Evolutionary conservation across 805 yeast species (phyloP).

Genomic region (Candida glaebosa): DNA sequence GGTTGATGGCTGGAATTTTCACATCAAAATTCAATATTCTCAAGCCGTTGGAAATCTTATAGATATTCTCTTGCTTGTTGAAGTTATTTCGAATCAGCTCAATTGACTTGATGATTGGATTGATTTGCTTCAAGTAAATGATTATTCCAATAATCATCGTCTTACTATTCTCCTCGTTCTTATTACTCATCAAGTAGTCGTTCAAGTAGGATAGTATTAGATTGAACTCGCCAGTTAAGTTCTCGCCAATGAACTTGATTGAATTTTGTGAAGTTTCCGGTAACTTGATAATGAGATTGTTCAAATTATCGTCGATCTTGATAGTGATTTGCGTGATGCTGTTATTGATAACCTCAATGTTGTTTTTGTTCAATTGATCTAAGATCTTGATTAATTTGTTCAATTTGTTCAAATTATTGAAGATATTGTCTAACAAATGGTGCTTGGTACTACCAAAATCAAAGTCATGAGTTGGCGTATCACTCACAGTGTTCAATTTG

Average conservation of each 20-base stretch:
- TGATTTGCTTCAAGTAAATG: slow-evolving; percentile 29
- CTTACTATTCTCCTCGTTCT: slow-evolving; percentile 4
- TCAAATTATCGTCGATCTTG: slow-evolving; percentile 21
- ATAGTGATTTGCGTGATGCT: slow-evolving; percentile 27
- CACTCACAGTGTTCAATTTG: slow-evolving; percentile 16
- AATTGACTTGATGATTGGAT: slow-evolving; percentile 26
- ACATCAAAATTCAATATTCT: slow-evolving; percentile 29
- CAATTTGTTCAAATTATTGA: slow-evolving; percentile 28
- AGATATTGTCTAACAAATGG: slow-evolving; percentile 21
- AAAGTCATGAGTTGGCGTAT: slow-evolving; percentile 3
- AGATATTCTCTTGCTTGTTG: slow-evolving; percentile 8
- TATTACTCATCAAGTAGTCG: slow-evolving; percentile 15
- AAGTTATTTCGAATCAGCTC: slow-evolving; percentile 14
- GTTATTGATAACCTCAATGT: slow-evolving; percentile 23
- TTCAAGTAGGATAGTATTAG: slow-evolving; percentile 22
- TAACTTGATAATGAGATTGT: slow-evolving; percentile 15
- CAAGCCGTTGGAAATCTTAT: slow-evolving; percentile 28
- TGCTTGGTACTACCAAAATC: slow-evolving; percentile 8
- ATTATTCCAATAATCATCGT: slow-evolving; percentile 29
- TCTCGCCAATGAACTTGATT: slow-evolving; percentile 3
- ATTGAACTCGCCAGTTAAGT: slow-evolving; percentile 7
- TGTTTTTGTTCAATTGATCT: slow-evolving; percentile 27
- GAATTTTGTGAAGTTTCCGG: slow-evolving; percentile 14
- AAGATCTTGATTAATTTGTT: slow-evolving; percentile 30
- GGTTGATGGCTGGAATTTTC: slow-evolving; percentile 26